Evolutionary conservation across 345 rosid genomes (phyloP).

Genomic region (thale cress (Arabidopsis thaliana)): DNA sequence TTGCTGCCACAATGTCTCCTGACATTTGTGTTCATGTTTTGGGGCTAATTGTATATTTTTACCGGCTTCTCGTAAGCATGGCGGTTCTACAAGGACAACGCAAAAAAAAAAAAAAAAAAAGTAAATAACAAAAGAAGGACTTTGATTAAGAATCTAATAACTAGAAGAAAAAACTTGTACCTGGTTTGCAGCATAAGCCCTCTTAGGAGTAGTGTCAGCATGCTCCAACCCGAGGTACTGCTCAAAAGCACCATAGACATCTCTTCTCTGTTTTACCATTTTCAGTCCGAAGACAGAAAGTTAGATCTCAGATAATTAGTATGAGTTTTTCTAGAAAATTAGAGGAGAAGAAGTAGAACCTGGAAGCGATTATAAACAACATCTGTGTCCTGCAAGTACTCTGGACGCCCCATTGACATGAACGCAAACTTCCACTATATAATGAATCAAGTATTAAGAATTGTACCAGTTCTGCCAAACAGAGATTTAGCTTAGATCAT

Average conservation of each 20-base stretch:
- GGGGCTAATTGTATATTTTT: constrained; percentile 67
- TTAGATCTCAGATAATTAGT: constrained; percentile 4
- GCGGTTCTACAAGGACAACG: constrained; percentile 60
- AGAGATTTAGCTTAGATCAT: not conserved
- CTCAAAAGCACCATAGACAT: constrained; percentile 95
- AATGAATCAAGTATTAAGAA: not conserved
- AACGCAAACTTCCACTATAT: constrained; percentile 95
- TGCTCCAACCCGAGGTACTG: constrained; percentile 98
- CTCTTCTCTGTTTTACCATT: constrained; percentile 66
- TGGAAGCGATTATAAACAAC: constrained; percentile 81
- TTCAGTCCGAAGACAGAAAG: not conserved
- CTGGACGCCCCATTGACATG: constrained; percentile 87
- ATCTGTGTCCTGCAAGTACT: constrained; percentile 86
- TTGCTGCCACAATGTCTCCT: constrained; percentile 28
- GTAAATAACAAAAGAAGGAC: not conserved
- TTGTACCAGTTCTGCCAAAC: not conserved
- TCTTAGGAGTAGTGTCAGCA: constrained; percentile 75
- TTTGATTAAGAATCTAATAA: not conserved
- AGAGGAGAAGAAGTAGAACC: constrained; percentile 47
- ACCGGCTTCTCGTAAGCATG: constrained; percentile 75
- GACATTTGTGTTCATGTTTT: not conserved
- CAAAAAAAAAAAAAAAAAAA: not conserved
- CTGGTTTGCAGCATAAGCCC: constrained; percentile 80
- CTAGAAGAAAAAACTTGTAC: constrained; percentile 39
- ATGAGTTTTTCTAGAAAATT: not conserved